Base-by-base conservation (phyloP, 371 early-diverging fungal species). In the Mortierella polycephala region DNA sequence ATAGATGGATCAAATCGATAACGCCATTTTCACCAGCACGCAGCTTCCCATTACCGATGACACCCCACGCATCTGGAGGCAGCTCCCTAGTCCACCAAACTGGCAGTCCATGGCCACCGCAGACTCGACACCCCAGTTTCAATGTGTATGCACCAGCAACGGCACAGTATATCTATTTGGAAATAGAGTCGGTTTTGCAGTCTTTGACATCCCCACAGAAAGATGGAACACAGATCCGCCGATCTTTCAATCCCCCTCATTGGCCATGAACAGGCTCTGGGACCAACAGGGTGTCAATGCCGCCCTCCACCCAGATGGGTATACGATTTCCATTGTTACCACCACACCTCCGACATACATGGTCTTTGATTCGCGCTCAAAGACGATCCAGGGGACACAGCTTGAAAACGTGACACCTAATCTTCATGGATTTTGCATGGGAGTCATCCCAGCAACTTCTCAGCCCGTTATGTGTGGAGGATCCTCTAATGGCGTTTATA, bases 131-230 rank as follows among this genome's bases (percentile, higher is more conserved):
- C 58, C 66, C 7, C 66, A 66, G 53, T 66, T 66, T 41, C 21
- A 57, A 37, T 66, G 66, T 30, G 66, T 59, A 5, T 21, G 40
- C 44, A 66, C 11, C 16, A 57, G 18, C 14, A 49, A 45, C 44
- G 66, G 66, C 42, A 51, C 23, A 23, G 45, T 66, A 1, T 66
- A 59, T 44, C 44, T 66, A 3, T 52, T 66, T 44, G 66, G 66
- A 0, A 59, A 59, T 49, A 12, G 11, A 7, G 14, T 66, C 16
- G 53, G 66, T 12, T 59, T 66, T 53, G 59, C 51, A 14, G 23
- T 51, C 40, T 59, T 21, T 37, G 59, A 59, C 10, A 57, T 65
- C 13, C 49, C 30, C 4, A 49, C 47, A 10, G 18, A 18, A 7
- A 16, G 1, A 11, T 65, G 65, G 65, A 21, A 20, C 57, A 12